Conservation (phyloP, 2,329 filamentous ascomycete species). For the Ciborinia camelliae region DNA sequence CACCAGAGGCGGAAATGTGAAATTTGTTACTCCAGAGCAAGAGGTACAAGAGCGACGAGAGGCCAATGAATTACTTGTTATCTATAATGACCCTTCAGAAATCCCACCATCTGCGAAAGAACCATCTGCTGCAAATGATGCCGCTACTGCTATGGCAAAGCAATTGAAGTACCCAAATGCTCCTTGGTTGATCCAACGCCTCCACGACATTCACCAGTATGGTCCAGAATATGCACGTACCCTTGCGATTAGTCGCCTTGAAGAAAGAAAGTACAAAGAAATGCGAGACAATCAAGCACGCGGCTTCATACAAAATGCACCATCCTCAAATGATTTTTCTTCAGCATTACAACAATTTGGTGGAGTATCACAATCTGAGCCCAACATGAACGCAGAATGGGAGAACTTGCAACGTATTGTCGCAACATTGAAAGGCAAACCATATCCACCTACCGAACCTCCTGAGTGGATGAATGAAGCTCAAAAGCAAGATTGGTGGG, state of each 20-base stretch:
- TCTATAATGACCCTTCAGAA: constrained; percentile 37
- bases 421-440: constrained; percentile 44
- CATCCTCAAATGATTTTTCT: constrained; percentile 21
- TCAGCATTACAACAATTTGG: constrained; percentile 26
- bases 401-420: constrained; percentile 30
- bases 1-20: constrained; percentile 52
- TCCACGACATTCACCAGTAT: constrained; percentile 34
- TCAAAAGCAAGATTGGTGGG: constrained; percentile 51
- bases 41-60: constrained; percentile 55
- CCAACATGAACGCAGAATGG: constrained; percentile 26
- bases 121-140: constrained; percentile 25
- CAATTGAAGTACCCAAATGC: constrained; percentile 30
- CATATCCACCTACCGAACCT: constrained; percentile 50
- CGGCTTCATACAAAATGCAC: constrained; percentile 7
- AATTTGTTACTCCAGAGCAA: constrained; percentile 54
- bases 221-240: constrained; percentile 32
- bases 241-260: constrained; percentile 22
- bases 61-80: constrained; percentile 55
- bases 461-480: constrained; percentile 51
- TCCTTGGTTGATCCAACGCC: constrained; percentile 33
- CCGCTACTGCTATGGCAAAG: constrained; percentile 19
- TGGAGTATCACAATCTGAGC: constrained; percentile 10
- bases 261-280: constrained; percentile 25
- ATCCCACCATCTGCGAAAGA: constrained; percentile 38
- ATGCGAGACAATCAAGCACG: constrained; percentile 18